Evolutionary conservation across 208 protist species (phyloP).

Genomic region (Cochliopodium minus): DNA sequence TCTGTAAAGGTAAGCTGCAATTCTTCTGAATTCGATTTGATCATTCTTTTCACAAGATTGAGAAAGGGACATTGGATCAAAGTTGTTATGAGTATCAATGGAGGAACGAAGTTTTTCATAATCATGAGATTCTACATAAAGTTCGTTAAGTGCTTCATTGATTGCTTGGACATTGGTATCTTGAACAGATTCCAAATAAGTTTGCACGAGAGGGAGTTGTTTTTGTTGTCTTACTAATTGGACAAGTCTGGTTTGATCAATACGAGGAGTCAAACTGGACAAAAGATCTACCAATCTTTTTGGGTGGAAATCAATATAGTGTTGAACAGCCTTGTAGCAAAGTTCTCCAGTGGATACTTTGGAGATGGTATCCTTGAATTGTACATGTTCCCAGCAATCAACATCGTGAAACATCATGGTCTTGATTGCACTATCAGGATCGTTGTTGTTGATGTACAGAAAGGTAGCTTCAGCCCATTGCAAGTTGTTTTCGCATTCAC

Average conservation of each 20-base stretch:
- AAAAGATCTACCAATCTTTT: constrained; percentile 85
- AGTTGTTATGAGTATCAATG: constrained; percentile 83
- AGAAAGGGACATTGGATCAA: constrained; percentile 88
- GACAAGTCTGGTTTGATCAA: constrained; percentile 92
- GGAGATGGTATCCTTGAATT: constrained; percentile 88
- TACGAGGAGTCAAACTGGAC: constrained; percentile 55
- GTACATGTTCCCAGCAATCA: constrained; percentile 83
- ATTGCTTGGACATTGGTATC: constrained; percentile 66
- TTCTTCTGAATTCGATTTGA: constrained; percentile 93
- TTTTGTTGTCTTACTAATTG: constrained; percentile 50
- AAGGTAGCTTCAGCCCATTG: constrained; percentile 85
- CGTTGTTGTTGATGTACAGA: constrained; percentile 89
- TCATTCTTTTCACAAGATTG: constrained; percentile 85
- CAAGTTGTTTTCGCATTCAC: constrained; percentile 68
- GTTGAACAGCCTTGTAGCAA: constrained; percentile 82
- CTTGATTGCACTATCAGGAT: constrained; percentile 90
- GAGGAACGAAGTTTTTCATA: constrained; percentile 77
- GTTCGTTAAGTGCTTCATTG: constrained; percentile 91
- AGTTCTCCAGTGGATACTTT: constrained; percentile 86
- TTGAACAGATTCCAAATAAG: constrained; percentile 85
- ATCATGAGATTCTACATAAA: constrained; percentile 97
- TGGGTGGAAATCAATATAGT: constrained; percentile 82
- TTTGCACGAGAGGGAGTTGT: constrained; percentile 75
- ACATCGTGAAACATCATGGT: constrained; percentile 90
- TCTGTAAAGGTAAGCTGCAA: constrained; percentile 88